Conservation (phyloP, 768 basidiomycete genomes). For the Suillus weaverae region DNA sequence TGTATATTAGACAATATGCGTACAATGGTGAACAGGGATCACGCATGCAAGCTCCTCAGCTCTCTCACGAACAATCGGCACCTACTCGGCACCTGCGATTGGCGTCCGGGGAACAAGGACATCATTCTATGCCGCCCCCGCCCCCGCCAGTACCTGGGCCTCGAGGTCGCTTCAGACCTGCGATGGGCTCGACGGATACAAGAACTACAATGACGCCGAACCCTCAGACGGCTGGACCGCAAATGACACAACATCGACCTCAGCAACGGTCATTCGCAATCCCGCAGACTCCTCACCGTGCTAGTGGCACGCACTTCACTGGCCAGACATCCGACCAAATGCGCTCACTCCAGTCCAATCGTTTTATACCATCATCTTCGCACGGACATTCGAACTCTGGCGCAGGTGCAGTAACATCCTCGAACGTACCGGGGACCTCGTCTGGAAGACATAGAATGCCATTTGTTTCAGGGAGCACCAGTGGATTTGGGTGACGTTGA, state of each 20-base stretch:
- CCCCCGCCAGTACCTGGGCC: conserved; percentile 21
- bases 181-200: conserved; percentile 11
- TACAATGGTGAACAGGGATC: conserved; percentile 52
- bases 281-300: conserved; percentile 28
- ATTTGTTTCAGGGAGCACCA: conserved; percentile 44
- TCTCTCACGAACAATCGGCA: conserved; percentile 44
- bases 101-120: conserved; percentile 26
- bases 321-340: not conserved
- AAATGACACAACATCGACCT: conserved; percentile 28
- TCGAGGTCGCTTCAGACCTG: conserved; percentile 26
- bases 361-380: conserved; percentile 31
- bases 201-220: conserved; percentile 15
- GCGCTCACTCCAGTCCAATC: conserved; percentile 26
- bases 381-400: conserved; percentile 25
- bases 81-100: conserved; percentile 40
- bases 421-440: conserved; percentile 9
- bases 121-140: conserved; percentile 33
- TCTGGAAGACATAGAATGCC: conserved; percentile 51
- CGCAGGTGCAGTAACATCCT: not conserved
- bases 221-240: conserved; percentile 5
- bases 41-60: conserved; percentile 38
- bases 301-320: conserved; percentile 5
- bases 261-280: conserved; percentile 39
- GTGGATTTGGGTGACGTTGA: conserved; percentile 30
- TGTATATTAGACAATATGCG: conserved; percentile 58